Percentiles rank a stretch among this genome's conserved stretches.
phyloP scores from a whole-genome alignment of 768 basidiomycete species.

The Coprinellus aureogranulatus region DNA sequence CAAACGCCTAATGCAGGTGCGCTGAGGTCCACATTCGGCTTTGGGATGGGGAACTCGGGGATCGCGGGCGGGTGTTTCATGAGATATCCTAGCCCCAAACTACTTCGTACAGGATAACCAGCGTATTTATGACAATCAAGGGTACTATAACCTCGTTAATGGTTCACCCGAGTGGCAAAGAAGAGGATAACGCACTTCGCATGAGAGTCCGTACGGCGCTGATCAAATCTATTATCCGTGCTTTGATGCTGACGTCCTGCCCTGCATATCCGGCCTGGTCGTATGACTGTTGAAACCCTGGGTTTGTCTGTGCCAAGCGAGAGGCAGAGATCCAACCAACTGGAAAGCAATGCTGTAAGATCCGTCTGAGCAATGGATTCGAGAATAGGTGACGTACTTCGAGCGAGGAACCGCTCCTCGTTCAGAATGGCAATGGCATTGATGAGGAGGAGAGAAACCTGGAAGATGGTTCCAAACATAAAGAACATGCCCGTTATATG shows the following conservation, averaged over 20 bases:
- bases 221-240: constrained; percentile 86
- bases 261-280: constrained; percentile 61
- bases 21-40: constrained; percentile 5
- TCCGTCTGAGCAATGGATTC: constrained; percentile 15
- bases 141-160: constrained; percentile 61
- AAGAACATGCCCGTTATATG: constrained; percentile 37
- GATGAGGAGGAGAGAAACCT: constrained; percentile 82
- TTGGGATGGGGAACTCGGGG: constrained; percentile 11
- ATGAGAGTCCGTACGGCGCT: constrained; percentile 94
- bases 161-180: constrained; percentile 10
- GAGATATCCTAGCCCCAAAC: constrained; percentile 46
- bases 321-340: constrained; percentile 84
- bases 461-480: constrained; percentile 71
- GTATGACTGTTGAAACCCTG: constrained; percentile 63
- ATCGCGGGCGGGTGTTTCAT: not conserved
- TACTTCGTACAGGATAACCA: constrained; percentile 85
- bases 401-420: constrained; percentile 93
- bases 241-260: constrained; percentile 74
- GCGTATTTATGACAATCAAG: constrained; percentile 80
- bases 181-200: constrained; percentile 71
- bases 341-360: constrained; percentile 29
- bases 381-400: constrained; percentile 57
- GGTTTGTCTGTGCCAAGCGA: constrained; percentile 55
- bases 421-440: constrained; percentile 95
- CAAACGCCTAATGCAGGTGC: not conserved